Percentiles rank a stretch among this genome's conserved stretches.
These are phyloP conservation scores for Talinum fruticosum DNA, from an alignment of 148 eudicot genomes.

Conservation along the genomic window DNA sequence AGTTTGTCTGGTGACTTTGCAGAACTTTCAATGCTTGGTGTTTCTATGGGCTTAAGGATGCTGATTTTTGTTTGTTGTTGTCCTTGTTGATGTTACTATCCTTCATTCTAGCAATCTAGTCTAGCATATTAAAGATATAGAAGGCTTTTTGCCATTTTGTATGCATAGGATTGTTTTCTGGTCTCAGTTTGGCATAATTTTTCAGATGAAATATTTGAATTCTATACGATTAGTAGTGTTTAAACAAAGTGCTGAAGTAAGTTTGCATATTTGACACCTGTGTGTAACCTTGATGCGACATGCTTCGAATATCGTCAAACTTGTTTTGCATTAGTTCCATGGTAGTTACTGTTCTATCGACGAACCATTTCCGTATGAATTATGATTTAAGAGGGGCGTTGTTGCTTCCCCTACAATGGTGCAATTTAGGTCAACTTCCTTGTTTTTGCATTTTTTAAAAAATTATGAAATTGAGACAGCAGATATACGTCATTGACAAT, in stretches of 20 bases:
- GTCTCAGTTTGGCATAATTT: background rate
- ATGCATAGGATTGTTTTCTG: background rate
- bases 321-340: no score
- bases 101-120: background rate
- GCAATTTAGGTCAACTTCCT: constrained; percentile 6
- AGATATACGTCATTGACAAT: background rate
- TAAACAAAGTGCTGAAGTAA: no score
- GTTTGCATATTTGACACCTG: background rate
- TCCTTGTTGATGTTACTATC: background rate
- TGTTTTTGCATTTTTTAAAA: background rate
- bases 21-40: background rate
- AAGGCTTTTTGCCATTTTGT: constrained; percentile 3
- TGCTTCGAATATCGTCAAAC: no score
- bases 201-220: no score
- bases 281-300: background rate
- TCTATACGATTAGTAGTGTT: no score
- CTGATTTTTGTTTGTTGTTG: background rate
- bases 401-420: background rate
- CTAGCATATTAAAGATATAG: background rate
- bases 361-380: background rate
- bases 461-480: background rate
- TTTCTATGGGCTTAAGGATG: background rate
- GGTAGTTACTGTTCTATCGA: background rate
- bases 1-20: background rate
- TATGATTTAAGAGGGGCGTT: background rate